A percentile compares a stretch with the other conserved stretches of the same genome.
These are phyloP conservation scores for Aspergillus glaucus DNA, from an alignment of 2,329 filamentous ascomycete species.

Conservation along the genomic window DNA sequence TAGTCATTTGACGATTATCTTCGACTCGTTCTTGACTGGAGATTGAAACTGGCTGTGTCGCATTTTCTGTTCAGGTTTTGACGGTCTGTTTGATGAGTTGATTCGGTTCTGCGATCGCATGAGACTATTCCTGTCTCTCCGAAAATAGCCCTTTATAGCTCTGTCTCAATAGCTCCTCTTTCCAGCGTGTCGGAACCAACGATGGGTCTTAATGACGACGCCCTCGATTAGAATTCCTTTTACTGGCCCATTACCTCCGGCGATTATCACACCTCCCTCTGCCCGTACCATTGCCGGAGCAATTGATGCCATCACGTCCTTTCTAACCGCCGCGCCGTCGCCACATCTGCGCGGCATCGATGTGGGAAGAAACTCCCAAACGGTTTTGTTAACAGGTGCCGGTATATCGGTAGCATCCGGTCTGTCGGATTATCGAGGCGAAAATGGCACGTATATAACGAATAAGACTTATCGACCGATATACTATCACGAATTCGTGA, in stretches of 20 bases:
- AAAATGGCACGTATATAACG: constrained; percentile 83
- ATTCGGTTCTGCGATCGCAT: no score
- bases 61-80: no score
- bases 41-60: no score
- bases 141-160: no score
- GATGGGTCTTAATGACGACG: constrained; percentile 54
- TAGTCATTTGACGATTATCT: no score
- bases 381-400: constrained; percentile 69
- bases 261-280: constrained; percentile 65
- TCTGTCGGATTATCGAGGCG: constrained; percentile 84
- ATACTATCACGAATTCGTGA: constrained; percentile 84
- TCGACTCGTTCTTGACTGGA: no score
- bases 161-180: background rate
- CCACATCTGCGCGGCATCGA: constrained; percentile 40
- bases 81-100: no score
- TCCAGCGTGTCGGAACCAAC: constrained; percentile 5
- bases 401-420: constrained; percentile 92
- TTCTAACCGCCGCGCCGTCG: constrained; percentile 60
- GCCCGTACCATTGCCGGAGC: constrained; percentile 67
- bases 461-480: constrained; percentile 89
- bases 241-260: constrained; percentile 71
- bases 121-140: no score
- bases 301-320: constrained; percentile 67
- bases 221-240: constrained; percentile 84
- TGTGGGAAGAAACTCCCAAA: constrained; percentile 47